A percentile compares a stretch with the other conserved stretches of the same genome.
Conservation (phyloP, 345 rosid genomes). For the Hibiscus trionum region DNA sequence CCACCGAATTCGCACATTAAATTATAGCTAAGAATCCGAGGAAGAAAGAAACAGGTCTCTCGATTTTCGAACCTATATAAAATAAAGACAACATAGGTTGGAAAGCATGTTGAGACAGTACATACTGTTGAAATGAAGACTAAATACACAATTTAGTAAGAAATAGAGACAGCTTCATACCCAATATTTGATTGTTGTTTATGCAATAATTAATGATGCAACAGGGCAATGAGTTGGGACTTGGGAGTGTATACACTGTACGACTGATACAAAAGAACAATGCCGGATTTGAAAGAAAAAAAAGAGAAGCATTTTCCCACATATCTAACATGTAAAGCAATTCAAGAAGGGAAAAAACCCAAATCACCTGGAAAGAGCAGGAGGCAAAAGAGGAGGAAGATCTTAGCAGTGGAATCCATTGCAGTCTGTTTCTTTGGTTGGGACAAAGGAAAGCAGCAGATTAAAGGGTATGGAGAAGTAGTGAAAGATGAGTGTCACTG, state of each 20-base stretch:
- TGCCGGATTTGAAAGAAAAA: background rate
- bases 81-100: background rate
- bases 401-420: slow-evolving; percentile 20
- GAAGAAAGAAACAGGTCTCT: no score
- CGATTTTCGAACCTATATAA: background rate
- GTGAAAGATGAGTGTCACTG: slow-evolving; percentile 5
- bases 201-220: slow-evolving; percentile 15
- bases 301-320: background rate
- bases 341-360: background rate
- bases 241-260: background rate
- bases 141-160: background rate
- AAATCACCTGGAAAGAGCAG: slow-evolving; percentile 31
- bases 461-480: slow-evolving; percentile 9
- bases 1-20: background rate
- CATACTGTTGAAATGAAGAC: background rate
- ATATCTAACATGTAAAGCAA: background rate
- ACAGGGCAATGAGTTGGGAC: background rate
- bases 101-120: background rate
- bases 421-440: slow-evolving; percentile 1
- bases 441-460: background rate
- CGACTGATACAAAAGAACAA: background rate
- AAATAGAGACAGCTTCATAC: background rate
- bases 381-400: slow-evolving; percentile 17
- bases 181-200: background rate
- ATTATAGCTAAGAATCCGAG: background rate